phyloP scores from a whole-genome alignment of 371 early-diverging fungal species.

The Capniomyces stellatus region DNA sequence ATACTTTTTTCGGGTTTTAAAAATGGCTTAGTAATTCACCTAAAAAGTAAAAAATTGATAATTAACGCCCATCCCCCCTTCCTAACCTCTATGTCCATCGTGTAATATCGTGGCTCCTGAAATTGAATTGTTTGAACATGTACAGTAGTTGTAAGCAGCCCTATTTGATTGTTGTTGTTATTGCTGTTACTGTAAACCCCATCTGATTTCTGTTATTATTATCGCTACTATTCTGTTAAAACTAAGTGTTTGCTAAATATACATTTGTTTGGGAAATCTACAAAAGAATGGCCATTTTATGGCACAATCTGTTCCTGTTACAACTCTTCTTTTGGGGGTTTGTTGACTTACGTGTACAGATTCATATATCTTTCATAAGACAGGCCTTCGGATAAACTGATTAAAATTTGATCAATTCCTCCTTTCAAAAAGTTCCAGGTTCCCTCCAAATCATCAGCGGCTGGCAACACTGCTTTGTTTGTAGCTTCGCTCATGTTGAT shows the following conservation, averaged over 20 bases:
- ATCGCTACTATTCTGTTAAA: background rate
- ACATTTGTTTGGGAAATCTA: too few relatives aligned
- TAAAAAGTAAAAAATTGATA: background rate
- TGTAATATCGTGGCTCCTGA: background rate
- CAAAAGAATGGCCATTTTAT: too few relatives aligned
- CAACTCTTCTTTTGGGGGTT: too few relatives aligned
- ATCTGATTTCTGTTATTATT: background rate
- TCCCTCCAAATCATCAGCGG: background rate
- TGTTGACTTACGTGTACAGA: too few relatives aligned
- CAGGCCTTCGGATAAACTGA: background rate
- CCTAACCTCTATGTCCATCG: background rate
- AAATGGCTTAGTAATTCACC: background rate
- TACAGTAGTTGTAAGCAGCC: slow-evolving; percentile 4
- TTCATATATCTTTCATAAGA: slow-evolving; percentile 3
- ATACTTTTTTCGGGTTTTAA: background rate
- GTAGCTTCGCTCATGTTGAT: too few relatives aligned
- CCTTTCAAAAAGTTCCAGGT: slow-evolving; percentile 3
- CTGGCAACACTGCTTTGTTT: background rate
- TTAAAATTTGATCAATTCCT: background rate
- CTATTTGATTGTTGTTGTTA: background rate
- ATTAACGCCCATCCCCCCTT: too few relatives aligned
- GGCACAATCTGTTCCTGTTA: too few relatives aligned
- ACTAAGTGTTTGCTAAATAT: background rate
- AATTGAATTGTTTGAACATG: background rate
- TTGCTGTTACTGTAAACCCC: too few relatives aligned